phyloP scores from a whole-genome alignment of 2,329 filamentous ascomycete genomes.

The Scytalidium sp. region DNA sequence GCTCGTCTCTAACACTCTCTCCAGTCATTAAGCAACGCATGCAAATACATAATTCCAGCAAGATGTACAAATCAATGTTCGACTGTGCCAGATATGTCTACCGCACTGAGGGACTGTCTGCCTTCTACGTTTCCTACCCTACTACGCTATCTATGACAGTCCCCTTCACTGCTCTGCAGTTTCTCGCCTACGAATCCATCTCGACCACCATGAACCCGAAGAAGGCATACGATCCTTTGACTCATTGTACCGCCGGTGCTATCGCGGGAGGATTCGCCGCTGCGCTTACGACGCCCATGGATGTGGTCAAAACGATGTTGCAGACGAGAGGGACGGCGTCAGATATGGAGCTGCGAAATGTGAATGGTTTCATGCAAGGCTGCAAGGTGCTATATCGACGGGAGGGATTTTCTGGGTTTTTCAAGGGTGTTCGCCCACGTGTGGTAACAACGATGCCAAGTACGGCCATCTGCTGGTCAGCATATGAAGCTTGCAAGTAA shows the following conservation, averaged over 20 bases:
- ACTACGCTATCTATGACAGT: constrained; percentile 98
- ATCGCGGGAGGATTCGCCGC: constrained; percentile 92
- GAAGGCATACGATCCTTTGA: constrained; percentile 85
- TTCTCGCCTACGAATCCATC: constrained; percentile 95
- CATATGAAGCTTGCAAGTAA: constrained; percentile 67
- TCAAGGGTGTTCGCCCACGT: constrained; percentile 86
- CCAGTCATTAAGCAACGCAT: constrained; percentile 98
- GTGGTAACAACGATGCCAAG: constrained; percentile 97
- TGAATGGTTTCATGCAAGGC: constrained; percentile 27
- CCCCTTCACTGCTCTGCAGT: constrained; percentile 94
- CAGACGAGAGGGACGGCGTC: constrained; percentile 85
- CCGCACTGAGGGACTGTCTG: constrained; percentile 78
- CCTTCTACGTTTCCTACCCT: constrained; percentile 98
- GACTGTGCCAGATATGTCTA: constrained; percentile 91
- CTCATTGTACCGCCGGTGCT: constrained; percentile 89
- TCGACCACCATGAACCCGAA: constrained; percentile 89
- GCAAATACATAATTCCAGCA: constrained; percentile 93
- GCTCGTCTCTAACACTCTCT: not conserved
- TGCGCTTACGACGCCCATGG: constrained; percentile 90
- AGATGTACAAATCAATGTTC: constrained; percentile 77
- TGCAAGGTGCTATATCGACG: constrained; percentile 51
- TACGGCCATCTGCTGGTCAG: constrained; percentile 98
- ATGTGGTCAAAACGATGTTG: constrained; percentile 96
- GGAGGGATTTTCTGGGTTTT: constrained; percentile 84
- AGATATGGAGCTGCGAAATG: constrained; percentile 62